Evolutionary conservation across 2,329 filamentous ascomycete species (phyloP).

Genomic region (Chalaropsis thielavioides): DNA sequence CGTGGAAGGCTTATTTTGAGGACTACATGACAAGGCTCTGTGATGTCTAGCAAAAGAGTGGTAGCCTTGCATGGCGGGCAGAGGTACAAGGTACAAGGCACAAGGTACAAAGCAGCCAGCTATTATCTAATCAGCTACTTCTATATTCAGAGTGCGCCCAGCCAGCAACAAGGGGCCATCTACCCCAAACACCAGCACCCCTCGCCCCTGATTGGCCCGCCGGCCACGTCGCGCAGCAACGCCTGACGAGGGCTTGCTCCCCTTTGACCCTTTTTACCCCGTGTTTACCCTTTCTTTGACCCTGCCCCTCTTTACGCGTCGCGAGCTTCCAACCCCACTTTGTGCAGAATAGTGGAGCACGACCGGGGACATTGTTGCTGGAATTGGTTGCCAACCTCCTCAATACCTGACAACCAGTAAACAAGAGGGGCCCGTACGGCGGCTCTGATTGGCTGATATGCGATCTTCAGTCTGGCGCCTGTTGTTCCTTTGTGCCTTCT

Average conservation of each 20-base stretch:
- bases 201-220: background rate
- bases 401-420: constrained; percentile 11
- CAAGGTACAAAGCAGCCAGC: no score
- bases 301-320: constrained; percentile 2
- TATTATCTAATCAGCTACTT: no score
- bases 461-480: background rate
- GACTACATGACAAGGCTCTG: background rate
- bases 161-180: no score
- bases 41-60: background rate
- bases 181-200: no score
- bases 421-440: constrained; percentile 2
- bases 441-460: constrained; percentile 17
- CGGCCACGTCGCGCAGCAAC: constrained; percentile 13
- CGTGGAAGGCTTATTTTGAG: background rate
- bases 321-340: background rate
- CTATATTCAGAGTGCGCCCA: no score
- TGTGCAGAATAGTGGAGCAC: background rate
- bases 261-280: background rate
- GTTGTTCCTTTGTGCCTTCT: constrained; percentile 7
- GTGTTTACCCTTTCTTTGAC: constrained; percentile 3
- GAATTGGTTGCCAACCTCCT: constrained; percentile 14
- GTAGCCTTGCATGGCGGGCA: background rate
- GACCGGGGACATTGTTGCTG: background rate
- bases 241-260: background rate
- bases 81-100: no score